Evolutionary conservation across 2,329 filamentous ascomycete species (phyloP).

Genomic region (Trichophyton equinum): DNA sequence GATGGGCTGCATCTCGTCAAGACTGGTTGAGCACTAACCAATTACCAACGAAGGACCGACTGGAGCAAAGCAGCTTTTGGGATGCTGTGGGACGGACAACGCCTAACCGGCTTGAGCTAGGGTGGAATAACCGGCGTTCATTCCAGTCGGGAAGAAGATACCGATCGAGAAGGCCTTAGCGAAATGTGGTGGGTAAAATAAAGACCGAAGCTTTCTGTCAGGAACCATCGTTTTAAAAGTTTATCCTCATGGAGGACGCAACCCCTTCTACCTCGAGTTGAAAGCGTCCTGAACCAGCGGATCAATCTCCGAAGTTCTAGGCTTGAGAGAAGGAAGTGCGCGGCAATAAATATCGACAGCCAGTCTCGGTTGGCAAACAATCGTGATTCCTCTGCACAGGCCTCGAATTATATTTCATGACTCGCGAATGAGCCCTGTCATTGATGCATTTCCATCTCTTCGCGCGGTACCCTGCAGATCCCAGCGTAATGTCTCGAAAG

Average conservation of each 20-base stretch:
- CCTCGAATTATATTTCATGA: not conserved
- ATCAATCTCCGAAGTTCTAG: not conserved
- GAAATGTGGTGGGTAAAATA: not conserved
- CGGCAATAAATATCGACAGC: not conserved
- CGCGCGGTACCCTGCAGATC: not conserved
- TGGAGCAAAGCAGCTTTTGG: not conserved
- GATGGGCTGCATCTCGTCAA: not conserved
- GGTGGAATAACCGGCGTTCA: not conserved
- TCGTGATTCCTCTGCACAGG: not conserved
- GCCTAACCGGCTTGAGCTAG: not conserved
- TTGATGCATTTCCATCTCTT: not conserved
- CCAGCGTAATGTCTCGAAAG: not conserved
- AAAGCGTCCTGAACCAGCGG: too few relatives aligned
- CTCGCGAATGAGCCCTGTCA: not conserved
- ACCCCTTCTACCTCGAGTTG: too few relatives aligned
- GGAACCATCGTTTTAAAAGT: not conserved
- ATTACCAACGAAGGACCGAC: not conserved
- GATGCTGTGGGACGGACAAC: not conserved
- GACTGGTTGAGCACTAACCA: not conserved
- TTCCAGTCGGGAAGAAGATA: not conserved
- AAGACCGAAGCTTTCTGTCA: not conserved
- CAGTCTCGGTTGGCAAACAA: not conserved
- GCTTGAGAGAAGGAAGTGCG: not conserved
- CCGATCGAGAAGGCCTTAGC: slow-evolving; percentile 3
- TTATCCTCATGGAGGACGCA: not conserved